These are phyloP conservation scores for Pseudopediastrum boryanum DNA, from an alignment of 139 green algal species.

Conservation along the genomic window DNA sequence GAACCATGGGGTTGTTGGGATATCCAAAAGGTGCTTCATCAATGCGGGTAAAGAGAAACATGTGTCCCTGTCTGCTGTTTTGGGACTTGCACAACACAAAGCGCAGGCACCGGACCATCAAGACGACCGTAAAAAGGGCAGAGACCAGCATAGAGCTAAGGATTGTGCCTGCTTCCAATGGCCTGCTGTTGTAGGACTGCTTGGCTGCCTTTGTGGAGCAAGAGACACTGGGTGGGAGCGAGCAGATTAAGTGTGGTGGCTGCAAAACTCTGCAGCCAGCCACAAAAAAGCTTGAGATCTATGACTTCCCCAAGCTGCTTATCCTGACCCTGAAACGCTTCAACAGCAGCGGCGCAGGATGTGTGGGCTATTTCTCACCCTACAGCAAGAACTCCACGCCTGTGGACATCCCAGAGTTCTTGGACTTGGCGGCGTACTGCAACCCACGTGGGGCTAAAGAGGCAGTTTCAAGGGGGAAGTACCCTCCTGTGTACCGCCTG, in stretches of 20 bases:
- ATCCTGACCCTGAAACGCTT: slow-evolving; percentile 78
- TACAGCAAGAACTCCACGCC: slow-evolving; percentile 58
- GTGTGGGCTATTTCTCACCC: slow-evolving; percentile 24
- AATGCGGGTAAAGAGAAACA: too few relatives aligned
- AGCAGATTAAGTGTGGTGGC: slow-evolving; percentile 62
- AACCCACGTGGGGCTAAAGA: slow-evolving; percentile 45
- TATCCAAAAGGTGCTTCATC: too few relatives aligned
- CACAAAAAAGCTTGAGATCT: slow-evolving; percentile 70
- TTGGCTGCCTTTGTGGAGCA: slow-evolving; percentile 42
- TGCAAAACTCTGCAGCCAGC: slow-evolving; percentile 59
- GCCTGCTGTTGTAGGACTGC: slow-evolving; percentile 50
- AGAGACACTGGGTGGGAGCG: slow-evolving; percentile 49
- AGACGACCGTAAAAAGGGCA: too few relatives aligned
- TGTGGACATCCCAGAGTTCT: slow-evolving; percentile 46
- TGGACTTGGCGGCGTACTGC: slow-evolving; percentile 70
- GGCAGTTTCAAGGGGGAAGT: neutral
- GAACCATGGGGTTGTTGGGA: too few relatives aligned
- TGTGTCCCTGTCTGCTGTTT: too few relatives aligned
- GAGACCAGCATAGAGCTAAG: too few relatives aligned
- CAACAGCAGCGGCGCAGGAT: slow-evolving; percentile 29
- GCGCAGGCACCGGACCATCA: too few relatives aligned
- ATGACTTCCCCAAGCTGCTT: slow-evolving; percentile 52
- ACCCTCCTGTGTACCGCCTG: slow-evolving; percentile 57
- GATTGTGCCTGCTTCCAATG: neutral
- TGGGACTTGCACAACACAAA: too few relatives aligned